A percentile compares a stretch with the other conserved stretches of the same genome.
phyloP scores from a whole-genome alignment of 768 basidiomycete species.

The Suillus weaverae region DNA sequence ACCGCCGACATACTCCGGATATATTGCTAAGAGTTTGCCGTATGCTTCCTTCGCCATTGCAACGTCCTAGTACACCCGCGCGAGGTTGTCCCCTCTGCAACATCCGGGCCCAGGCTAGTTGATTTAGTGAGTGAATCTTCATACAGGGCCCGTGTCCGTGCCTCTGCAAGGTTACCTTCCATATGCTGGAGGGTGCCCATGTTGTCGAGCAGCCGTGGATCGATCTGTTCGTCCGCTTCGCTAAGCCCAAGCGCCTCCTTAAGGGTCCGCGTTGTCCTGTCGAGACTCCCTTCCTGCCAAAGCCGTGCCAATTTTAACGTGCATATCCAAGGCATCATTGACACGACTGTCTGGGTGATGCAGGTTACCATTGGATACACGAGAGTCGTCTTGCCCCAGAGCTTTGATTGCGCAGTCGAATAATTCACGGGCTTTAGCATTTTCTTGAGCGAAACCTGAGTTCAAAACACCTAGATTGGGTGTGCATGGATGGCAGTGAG shows the following conservation, averaged over 20 bases:
- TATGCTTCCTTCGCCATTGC: slow-evolving; percentile 81
- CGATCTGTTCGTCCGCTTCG: slow-evolving; percentile 47
- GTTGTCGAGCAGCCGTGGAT: slow-evolving; percentile 79
- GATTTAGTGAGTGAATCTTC: slow-evolving; percentile 70
- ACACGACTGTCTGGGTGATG: too few relatives aligned
- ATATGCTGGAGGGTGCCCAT: slow-evolving; percentile 73
- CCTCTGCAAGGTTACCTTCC: slow-evolving; percentile 57
- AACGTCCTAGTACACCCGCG: slow-evolving; percentile 81
- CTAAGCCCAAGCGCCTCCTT: slow-evolving; percentile 41
- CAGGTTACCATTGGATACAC: slow-evolving; percentile 34
- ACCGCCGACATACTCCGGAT: slow-evolving; percentile 39
- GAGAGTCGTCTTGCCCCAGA: slow-evolving; percentile 61
- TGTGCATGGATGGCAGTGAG: slow-evolving; percentile 86
- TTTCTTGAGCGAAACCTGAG: slow-evolving; percentile 72
- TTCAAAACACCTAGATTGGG: slow-evolving; percentile 78
- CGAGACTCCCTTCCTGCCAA: too few relatives aligned
- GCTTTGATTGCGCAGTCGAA: slow-evolving; percentile 73
- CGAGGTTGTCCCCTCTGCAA: slow-evolving; percentile 78
- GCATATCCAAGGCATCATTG: too few relatives aligned
- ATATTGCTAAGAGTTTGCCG: slow-evolving; percentile 76
- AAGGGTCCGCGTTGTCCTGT: too few relatives aligned
- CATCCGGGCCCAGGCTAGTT: slow-evolving; percentile 43
- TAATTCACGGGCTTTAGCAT: slow-evolving; percentile 71
- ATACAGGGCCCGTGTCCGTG: slow-evolving; percentile 49
- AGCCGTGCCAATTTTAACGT: too few relatives aligned